Base-by-base conservation (phyloP, 179 eudicot species). In the Corrigiola litoralis region DNA sequence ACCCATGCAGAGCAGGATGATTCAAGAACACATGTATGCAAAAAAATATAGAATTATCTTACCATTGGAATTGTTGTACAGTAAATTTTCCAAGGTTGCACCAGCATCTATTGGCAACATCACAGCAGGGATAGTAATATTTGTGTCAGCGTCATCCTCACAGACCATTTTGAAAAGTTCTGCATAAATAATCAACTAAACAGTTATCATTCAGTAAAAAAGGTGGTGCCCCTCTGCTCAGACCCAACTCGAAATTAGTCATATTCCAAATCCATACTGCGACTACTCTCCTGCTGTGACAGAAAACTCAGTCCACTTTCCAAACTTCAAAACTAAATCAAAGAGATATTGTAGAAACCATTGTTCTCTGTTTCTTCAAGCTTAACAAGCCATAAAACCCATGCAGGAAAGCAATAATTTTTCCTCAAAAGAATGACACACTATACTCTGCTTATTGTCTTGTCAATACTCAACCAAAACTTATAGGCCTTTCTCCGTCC, bases 161-260 rank as follows among this genome's bases (percentile, higher is more conserved):
- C 99, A 90, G 20, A 92, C 97, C 99, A 94, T 94, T 74, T 94
- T 94, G 77, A 90, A 90, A 59, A 94, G 97, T 72, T 84, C 99
- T 94, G 89, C 76, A 73, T 51, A 31, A 50, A 73, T 6, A 49
- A 40, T 59, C 21, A 58, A 60, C 9, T 24, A 4, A 53, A 58
- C 38, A 60, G 51, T 53, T 59, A 52, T 29, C 13, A 41, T 42
- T 46, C 16, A 47, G 42, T 58, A 54, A 16, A 5, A 33, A 65
- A 4, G 37, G n/a, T n/a, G n/a, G n/a, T n/a, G n/a, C n/a, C n/a
- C 37, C 17, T 18, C 44, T 47, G 7, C 21, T 32, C n/a, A n/a
- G 6, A 33, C 5, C 47, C 20, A 33, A 25, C 47, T 20, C 14
- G 23, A 46, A 28, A 7, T 1, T 10, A n/a, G n/a, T 17, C 36